A percentile compares a stretch with the other conserved stretches of the same genome.
phyloP scores from a whole-genome alignment of 305 asterid genomes.

The Fraxinus ornus region DNA sequence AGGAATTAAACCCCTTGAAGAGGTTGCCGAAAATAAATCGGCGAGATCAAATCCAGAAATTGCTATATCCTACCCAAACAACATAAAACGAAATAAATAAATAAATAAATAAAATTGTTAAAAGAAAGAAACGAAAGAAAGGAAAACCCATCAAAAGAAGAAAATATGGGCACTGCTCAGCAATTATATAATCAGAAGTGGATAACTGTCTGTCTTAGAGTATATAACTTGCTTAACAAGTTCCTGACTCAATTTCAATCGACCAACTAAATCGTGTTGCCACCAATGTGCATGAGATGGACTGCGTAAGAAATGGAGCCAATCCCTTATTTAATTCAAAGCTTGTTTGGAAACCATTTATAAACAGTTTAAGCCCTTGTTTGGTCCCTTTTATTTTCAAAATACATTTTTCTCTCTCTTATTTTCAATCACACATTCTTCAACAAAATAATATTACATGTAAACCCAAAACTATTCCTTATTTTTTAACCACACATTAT shows the following conservation, averaged over 20 bases:
- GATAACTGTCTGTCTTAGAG: neutral
- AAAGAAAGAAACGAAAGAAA: neutral
- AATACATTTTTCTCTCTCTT: neutral
- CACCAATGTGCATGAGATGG: neutral
- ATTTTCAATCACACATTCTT: neutral
- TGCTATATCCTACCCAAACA: neutral
- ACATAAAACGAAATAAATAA: neutral
- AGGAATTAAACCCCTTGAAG: constrained; percentile 22
- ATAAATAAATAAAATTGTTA: neutral
- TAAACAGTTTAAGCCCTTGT: neutral
- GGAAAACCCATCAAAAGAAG: neutral
- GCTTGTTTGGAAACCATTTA: neutral
- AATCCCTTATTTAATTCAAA: neutral
- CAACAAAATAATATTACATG: neutral
- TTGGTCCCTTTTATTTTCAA: too few species aligned
- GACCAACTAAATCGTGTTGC: neutral
- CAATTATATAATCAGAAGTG: neutral
- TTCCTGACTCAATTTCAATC: neutral
- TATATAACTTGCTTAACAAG: neutral
- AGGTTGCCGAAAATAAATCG: neutral
- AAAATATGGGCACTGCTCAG: neutral
- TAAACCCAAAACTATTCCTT: neutral
- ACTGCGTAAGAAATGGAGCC: neutral
- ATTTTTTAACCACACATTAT: neutral
- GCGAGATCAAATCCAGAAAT: constrained; percentile 19